These are phyloP conservation scores for Alternaria ethzedia DNA, from an alignment of 2,329 filamentous ascomycete species.

Conservation along the genomic window DNA sequence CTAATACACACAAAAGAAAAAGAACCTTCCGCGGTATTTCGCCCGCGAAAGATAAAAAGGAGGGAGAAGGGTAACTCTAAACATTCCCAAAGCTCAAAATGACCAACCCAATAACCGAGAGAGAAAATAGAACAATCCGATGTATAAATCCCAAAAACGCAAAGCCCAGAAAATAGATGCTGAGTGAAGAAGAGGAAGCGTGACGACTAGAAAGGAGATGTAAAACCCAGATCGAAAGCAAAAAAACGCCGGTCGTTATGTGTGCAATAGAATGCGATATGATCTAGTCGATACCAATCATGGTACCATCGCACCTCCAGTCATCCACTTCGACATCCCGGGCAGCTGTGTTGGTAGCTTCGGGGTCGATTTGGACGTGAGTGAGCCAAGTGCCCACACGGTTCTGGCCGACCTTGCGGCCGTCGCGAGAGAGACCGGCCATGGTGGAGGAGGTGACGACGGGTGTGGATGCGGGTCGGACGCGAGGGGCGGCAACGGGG, in stretches of 20 bases:
- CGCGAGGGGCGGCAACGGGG: not conserved
- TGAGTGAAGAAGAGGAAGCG: not conserved
- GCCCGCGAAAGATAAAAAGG: not conserved
- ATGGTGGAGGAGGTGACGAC: constrained; percentile 38
- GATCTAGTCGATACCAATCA: constrained; percentile 44
- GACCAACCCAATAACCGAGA: not conserved
- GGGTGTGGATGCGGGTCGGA: constrained; percentile 13
- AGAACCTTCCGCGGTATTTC: not conserved
- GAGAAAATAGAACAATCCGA: not conserved
- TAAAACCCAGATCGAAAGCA: not conserved
- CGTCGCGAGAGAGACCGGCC: constrained; percentile 48
- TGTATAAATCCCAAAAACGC: not conserved
- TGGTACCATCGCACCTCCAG: constrained; percentile 44
- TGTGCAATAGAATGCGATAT: not conserved
- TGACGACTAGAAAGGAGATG: not conserved
- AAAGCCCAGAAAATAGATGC: not conserved
- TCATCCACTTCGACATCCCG: constrained; percentile 45
- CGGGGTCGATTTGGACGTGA: constrained; percentile 44
- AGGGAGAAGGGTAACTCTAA: constrained; percentile 1
- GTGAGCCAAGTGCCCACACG: constrained; percentile 49
- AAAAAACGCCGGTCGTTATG: constrained; percentile 13
- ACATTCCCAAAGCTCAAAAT: constrained; percentile 1
- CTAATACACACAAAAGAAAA: constrained; percentile 9
- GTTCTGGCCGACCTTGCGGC: constrained; percentile 43
- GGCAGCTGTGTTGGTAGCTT: constrained; percentile 43